Evolutionary conservation across 2,329 filamentous ascomycete genomes (phyloP).

Genomic region (Penicillium sp.): DNA sequence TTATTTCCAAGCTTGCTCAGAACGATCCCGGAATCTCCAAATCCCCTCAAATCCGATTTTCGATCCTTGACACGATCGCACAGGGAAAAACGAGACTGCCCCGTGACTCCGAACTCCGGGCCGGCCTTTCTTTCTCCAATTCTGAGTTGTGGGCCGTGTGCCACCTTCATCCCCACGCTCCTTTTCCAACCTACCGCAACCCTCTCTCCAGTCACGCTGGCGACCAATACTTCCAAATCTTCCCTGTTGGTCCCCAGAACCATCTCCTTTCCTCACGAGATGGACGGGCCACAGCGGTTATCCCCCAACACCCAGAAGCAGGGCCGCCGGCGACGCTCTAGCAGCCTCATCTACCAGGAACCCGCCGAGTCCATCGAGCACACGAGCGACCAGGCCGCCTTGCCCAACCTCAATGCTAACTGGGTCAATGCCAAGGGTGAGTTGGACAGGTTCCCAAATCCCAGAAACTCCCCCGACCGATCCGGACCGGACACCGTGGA

Average conservation of each 20-base stretch:
- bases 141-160: conserved; percentile 22
- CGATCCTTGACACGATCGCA: neutral
- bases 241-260: conserved; percentile 84
- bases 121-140: conserved; percentile 18
- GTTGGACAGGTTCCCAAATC: conserved; percentile 23
- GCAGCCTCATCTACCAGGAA: conserved; percentile 97
- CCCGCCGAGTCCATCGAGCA: conserved; percentile 95
- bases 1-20: neutral
- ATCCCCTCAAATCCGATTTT: neutral
- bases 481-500: conserved; percentile 12
- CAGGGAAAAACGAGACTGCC: conserved; percentile 1
- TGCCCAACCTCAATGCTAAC: conserved; percentile 95
- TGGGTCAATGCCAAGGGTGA: conserved; percentile 99
- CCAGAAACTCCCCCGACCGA: neutral
- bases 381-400: conserved; percentile 89
- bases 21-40: neutral
- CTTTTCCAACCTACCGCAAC: conserved; percentile 20
- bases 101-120: conserved; percentile 18
- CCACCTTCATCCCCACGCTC: conserved; percentile 30
- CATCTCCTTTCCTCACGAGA: conserved; percentile 85
- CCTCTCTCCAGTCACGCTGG: conserved; percentile 26
- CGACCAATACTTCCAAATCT: conserved; percentile 76
- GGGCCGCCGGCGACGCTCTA: conserved; percentile 86
- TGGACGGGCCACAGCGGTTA: conserved; percentile 60
- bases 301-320: conserved; percentile 63